phyloP scores from a whole-genome alignment of 371 early-diverging fungal species.

The Saksenaea vasiformis region DNA sequence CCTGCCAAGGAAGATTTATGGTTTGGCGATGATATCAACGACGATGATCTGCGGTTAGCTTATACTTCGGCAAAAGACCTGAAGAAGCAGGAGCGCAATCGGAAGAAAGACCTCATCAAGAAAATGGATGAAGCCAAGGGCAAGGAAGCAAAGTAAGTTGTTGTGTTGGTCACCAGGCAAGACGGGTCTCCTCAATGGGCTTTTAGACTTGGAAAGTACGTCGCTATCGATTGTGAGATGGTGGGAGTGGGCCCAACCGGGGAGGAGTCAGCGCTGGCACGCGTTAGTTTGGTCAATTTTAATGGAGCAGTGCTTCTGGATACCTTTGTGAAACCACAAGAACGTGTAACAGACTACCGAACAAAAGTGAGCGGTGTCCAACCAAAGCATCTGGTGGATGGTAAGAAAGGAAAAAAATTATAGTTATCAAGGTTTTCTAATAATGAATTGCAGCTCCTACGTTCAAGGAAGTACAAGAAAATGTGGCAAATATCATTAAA shows the following conservation, averaged over 20 bases:
- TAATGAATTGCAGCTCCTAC: conserved; percentile 45
- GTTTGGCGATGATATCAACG: conserved; percentile 62
- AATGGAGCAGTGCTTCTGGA: conserved; percentile 88
- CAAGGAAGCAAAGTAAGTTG: conserved; percentile 47
- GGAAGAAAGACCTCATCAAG: conserved; percentile 28
- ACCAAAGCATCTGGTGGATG: conserved; percentile 67
- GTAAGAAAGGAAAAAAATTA: conserved; percentile 25
- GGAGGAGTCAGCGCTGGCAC: conserved; percentile 77
- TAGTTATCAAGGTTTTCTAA: neutral
- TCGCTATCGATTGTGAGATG: conserved; percentile 99
- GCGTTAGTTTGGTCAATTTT: conserved; percentile 93
- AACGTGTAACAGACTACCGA: conserved; percentile 90
- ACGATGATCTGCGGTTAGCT: conserved; percentile 49
- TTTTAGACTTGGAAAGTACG: conserved; percentile 70
- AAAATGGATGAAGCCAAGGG: conserved; percentile 42
- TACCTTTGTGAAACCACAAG: conserved; percentile 79
- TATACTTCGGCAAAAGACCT: conserved; percentile 31
- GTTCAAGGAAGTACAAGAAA: conserved; percentile 77
- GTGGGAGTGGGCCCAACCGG: conserved; percentile 94
- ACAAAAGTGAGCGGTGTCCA: conserved; percentile 93
- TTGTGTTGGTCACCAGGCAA: neutral
- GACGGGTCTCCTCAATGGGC: neutral
- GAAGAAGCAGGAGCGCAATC: conserved; percentile 14
- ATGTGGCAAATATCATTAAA: conserved; percentile 77
- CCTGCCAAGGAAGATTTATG: conserved; percentile 55